phyloP scores from a whole-genome alignment of 352 stramenopile genomes.

The Elongisporangium undulatum region DNA sequence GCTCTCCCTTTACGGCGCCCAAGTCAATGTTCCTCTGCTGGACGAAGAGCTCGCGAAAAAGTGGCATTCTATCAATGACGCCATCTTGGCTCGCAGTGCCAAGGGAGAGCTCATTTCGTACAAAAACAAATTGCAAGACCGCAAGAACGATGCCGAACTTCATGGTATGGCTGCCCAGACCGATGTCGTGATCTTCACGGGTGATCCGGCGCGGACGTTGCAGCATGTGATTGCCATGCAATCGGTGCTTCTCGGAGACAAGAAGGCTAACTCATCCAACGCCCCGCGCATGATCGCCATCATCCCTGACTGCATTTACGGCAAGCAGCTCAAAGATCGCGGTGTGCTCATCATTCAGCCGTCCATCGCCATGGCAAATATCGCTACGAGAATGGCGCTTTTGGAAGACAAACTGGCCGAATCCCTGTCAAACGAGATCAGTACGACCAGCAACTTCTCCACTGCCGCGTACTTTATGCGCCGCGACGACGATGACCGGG shows the following conservation, averaged over 20 bases:
- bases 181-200: slow-evolving; percentile 63
- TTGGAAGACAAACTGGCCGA: slow-evolving; percentile 36
- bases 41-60: slow-evolving; percentile 52
- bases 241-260: slow-evolving; percentile 26
- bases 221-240: slow-evolving; percentile 50
- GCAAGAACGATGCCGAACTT: slow-evolving; percentile 16
- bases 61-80: slow-evolving; percentile 56
- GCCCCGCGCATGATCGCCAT: slow-evolving; percentile 53
- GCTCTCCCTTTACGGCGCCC: slow-evolving; percentile 55
- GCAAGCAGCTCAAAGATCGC: slow-evolving; percentile 32
- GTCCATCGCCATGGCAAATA: slow-evolving; percentile 59
- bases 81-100: slow-evolving; percentile 36
- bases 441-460: slow-evolving; percentile 32
- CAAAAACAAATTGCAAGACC: slow-evolving; percentile 55
- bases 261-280: neutral
- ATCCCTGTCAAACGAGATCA: slow-evolving; percentile 38
- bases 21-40: slow-evolving; percentile 55
- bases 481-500: slow-evolving; percentile 20
- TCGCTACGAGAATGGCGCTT: slow-evolving; percentile 59
- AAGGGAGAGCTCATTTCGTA: slow-evolving; percentile 65
- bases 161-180: slow-evolving; percentile 28
- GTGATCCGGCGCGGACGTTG: slow-evolving; percentile 31
- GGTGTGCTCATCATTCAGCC: slow-evolving; percentile 61
- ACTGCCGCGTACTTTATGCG: slow-evolving; percentile 58
- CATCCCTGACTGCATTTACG: slow-evolving; percentile 30